Evolutionary conservation across 129 eudicot genomes (phyloP), one percentile per base, ranked within the genome.

Genomic region (Centaurea solstitialis): DNA sequence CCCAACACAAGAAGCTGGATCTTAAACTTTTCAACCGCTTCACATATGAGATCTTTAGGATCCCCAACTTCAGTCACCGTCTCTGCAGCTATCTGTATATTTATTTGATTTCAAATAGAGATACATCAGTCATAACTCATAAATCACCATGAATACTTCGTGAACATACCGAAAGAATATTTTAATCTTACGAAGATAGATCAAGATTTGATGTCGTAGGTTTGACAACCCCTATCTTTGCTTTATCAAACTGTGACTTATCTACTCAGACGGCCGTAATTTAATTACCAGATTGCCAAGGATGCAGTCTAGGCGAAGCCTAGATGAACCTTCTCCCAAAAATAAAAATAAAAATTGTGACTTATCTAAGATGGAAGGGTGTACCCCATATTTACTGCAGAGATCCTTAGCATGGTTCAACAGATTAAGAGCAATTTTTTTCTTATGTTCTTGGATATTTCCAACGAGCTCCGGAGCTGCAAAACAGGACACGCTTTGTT

Each of bases 1-100:
- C 97, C 97, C 53, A 92, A 18, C 45, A 92, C 90, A 76, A 92
- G 97, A 71, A 92, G 80, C 47, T 84, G 74, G 47, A 83, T 43
- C 15, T 86, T 43, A 9, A 4, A 82, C 85, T 89, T 92, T 39
- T 92, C 88, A 41, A 84, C 92, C 11, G 87, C 88, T 73, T 86
- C 89, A 80, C 92, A 89, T 47, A 89, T 89, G 61, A 72, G 86
- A 22, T 87, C 94, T 82, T 89, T 92, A 30, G 97, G 89, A 77
- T 86, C 87, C 72, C 97, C 97, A 23, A 78, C 78, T 83, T 89
- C 88, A 5, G 84, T 85, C 69, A 87, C 45, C 0, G 94, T 89
- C 53, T 84, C 81, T 40, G 92, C 94, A 43, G 65, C 40, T 72
- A 92, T 37, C 97, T 91, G 81, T 66, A 68, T 4, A 22, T n/a